Evolutionary conservation across 1,139 yeast species (phyloP).

Genomic region (Geotrichum klebahnii): DNA sequence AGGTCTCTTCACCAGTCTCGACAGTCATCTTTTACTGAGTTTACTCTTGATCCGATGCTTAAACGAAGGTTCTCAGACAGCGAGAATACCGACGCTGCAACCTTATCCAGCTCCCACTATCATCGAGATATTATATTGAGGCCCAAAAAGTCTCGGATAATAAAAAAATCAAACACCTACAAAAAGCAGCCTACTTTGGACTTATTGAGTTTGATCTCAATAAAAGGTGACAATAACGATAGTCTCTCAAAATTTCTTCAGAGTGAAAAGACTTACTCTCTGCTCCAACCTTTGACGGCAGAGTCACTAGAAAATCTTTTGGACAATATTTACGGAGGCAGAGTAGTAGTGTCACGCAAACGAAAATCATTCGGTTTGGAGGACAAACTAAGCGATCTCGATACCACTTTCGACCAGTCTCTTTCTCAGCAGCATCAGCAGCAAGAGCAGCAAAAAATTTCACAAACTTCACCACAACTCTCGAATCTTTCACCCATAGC

Average conservation of each 20-base stretch:
- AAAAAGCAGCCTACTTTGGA: neutral
- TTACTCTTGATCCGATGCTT: neutral
- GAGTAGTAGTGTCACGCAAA: slow-evolving; percentile 16
- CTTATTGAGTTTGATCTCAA: neutral
- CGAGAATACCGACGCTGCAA: neutral
- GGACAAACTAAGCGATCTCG: neutral
- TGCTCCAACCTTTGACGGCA: slow-evolving; percentile 7
- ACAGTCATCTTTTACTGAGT: neutral
- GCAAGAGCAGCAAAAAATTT: neutral
- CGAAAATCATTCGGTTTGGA: slow-evolving; percentile 15
- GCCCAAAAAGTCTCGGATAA: neutral
- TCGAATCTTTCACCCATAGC: neutral
- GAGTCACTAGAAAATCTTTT: neutral
- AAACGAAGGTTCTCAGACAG: neutral
- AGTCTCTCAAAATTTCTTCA: slow-evolving; percentile 4
- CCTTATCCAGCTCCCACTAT: neutral
- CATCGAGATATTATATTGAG: neutral
- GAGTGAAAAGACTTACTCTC: slow-evolving; percentile 13
- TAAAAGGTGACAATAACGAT: neutral
- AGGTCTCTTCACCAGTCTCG: neutral
- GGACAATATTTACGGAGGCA: slow-evolving; percentile 15
- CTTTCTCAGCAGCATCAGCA: neutral
- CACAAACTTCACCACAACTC: neutral
- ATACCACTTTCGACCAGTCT: slow-evolving; percentile 4
- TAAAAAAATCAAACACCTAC: neutral